phyloP scores from a whole-genome alignment of 441 rosid genomes.

The Daphne laureola region DNA sequence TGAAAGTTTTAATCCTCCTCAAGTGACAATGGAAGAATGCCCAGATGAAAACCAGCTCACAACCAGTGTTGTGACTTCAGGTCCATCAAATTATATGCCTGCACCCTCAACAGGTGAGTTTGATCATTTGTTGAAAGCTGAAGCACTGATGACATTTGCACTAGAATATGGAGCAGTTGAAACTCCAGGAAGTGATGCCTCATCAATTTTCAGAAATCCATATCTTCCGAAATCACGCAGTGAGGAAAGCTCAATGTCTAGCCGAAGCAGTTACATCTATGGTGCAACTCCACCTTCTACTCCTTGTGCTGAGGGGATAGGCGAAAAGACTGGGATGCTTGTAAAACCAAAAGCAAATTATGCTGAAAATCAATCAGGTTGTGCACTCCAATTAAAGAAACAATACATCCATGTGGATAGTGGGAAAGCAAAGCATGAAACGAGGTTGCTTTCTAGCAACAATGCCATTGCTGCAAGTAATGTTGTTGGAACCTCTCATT shows the following conservation, averaged over 20 bases:
- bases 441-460: slow-evolving; percentile 30
- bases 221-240: slow-evolving; percentile 77
- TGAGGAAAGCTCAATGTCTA: slow-evolving; percentile 70
- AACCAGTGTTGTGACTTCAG: slow-evolving; percentile 39
- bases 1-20: slow-evolving; percentile 71
- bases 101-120: slow-evolving; percentile 62
- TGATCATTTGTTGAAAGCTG: slow-evolving; percentile 92
- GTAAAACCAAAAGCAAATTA: slow-evolving; percentile 40
- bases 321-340: slow-evolving; percentile 46
- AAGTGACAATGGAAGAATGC: slow-evolving; percentile 55
- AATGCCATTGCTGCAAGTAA: slow-evolving; percentile 43
- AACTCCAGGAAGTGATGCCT: slow-evolving; percentile 63
- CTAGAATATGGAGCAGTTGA: slow-evolving; percentile 98
- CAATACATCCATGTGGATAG: slow-evolving; percentile 73
- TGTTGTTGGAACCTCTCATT: slow-evolving; percentile 37
- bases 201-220: slow-evolving; percentile 72
- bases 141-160: slow-evolving; percentile 97
- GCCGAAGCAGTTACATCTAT: slow-evolving; percentile 60
- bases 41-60: slow-evolving; percentile 56
- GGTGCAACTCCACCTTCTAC: slow-evolving; percentile 81
- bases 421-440: slow-evolving; percentile 41
- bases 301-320: slow-evolving; percentile 53
- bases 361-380: slow-evolving; percentile 35
- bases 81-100: slow-evolving; percentile 40
- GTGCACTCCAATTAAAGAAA: slow-evolving; percentile 31